Evolutionary conservation across 176 grass and related monocot genomes (phyloP).

Genomic region (Oryza glaberrima): DNA sequence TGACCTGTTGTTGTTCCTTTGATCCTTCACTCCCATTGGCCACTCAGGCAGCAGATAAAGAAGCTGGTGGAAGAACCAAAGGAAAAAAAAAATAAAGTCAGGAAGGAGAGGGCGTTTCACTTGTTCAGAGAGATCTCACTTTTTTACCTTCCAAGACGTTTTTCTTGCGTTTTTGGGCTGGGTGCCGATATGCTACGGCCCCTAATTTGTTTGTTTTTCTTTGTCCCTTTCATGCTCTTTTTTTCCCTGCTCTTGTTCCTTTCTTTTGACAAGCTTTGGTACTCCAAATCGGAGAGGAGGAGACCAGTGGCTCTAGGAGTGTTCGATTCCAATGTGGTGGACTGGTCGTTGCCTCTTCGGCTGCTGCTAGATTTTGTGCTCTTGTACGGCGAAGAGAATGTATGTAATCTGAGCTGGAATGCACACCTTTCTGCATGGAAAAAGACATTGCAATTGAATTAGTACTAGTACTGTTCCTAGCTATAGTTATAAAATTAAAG

Average conservation of each 20-base stretch:
- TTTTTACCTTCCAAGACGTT: slow-evolving; percentile 45
- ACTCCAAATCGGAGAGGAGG: background rate
- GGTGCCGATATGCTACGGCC: slow-evolving; percentile 29
- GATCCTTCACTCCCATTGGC: background rate
- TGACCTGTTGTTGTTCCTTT: slow-evolving; percentile 13
- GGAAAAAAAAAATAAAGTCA: slow-evolving; percentile 35
- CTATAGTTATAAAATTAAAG: background rate
- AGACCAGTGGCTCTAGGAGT: slow-evolving; percentile 24
- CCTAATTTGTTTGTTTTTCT: slow-evolving; percentile 48
- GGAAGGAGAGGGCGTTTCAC: slow-evolving; percentile 28
- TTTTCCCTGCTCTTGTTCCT: slow-evolving; percentile 21
- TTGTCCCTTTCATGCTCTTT: slow-evolving; percentile 20
- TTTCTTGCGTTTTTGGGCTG: slow-evolving; percentile 36
- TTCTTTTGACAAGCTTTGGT: slow-evolving; percentile 55
- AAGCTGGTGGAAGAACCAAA: slow-evolving; percentile 20
- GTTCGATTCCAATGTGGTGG: background rate
- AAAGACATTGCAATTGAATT: background rate
- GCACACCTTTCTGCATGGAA: slow-evolving; percentile 15
- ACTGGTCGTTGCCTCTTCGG: slow-evolving; percentile 39
- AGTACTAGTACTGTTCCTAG: background rate
- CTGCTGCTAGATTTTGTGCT: slow-evolving; percentile 47
- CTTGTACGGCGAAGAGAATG: slow-evolving; percentile 31
- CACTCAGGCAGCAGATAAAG: slow-evolving; percentile 10
- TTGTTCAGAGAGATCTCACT: slow-evolving; percentile 36
- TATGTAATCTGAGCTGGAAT: slow-evolving; percentile 26